Conservation (phyloP, 148 eudicot species). For the Euryodendron excelsum region DNA sequence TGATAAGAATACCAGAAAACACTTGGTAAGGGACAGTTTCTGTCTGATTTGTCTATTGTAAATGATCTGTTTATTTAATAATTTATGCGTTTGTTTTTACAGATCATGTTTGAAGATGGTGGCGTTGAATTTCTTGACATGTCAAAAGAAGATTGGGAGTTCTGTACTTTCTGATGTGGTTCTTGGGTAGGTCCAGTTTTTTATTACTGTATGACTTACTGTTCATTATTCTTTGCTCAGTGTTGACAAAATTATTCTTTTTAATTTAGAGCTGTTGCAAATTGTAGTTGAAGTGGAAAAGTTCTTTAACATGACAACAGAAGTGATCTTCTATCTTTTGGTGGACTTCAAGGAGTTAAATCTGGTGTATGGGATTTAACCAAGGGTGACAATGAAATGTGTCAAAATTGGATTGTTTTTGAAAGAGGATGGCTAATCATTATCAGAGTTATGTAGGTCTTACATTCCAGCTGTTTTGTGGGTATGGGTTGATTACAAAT, state of each 20-base stretch:
- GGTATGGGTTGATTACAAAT: not conserved
- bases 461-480: not conserved
- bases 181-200: conserved; percentile 18
- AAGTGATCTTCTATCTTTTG: not conserved
- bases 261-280: not conserved
- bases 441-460: not conserved
- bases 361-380: not conserved
- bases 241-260: not conserved
- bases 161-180: conserved; percentile 40
- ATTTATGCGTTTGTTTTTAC: conserved; percentile 12
- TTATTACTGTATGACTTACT: not conserved
- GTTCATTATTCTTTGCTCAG: not conserved
- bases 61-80: not conserved
- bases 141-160: conserved; percentile 89
- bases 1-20: conserved; percentile 58
- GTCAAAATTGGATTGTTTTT: no score
- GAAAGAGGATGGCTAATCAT: not conserved
- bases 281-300: not conserved
- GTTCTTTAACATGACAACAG: not conserved
- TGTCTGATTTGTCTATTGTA: not conserved
- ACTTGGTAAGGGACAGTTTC: conserved; percentile 55
- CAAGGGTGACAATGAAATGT: no score
- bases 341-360: not conserved
- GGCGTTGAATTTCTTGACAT: conserved; percentile 60
- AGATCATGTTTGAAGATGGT: conserved; percentile 96